Percentiles rank a stretch among this genome's conserved stretches.
Evolutionary conservation across 768 basidiomycete genomes (phyloP).

Genomic region (Xerocomellus dryophilus): DNA sequence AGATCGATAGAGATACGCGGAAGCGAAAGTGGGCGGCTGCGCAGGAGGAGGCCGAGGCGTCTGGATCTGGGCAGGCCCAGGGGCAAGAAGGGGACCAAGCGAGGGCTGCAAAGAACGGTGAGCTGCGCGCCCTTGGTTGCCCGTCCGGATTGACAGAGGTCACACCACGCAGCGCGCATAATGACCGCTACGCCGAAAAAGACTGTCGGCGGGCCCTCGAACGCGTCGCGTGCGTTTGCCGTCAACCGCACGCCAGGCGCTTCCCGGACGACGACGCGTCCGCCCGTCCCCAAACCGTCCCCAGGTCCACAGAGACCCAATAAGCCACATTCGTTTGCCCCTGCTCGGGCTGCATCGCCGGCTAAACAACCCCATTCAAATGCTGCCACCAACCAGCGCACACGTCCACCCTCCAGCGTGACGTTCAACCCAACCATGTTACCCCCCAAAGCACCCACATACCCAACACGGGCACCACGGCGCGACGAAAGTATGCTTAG

Average conservation of each 20-base stretch:
- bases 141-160: background rate
- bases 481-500: conserved; percentile 78
- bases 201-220: conserved; percentile 43
- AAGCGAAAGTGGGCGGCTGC: conserved; percentile 78
- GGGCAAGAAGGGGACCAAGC: background rate
- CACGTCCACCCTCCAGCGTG: conserved; percentile 55
- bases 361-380: conserved; percentile 38
- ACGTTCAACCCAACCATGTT: conserved; percentile 72
- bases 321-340: conserved; percentile 27
- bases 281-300: conserved; percentile 29
- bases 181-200: conserved; percentile 52
- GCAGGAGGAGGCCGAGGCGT: conserved; percentile 49
- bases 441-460: conserved; percentile 39
- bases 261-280: conserved; percentile 29
- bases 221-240: conserved; percentile 42
- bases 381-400: conserved; percentile 7
- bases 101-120: conserved; percentile 61
- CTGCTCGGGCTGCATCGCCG: conserved; percentile 50
- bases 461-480: conserved; percentile 56
- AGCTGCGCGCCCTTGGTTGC: background rate
- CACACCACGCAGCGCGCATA: conserved; percentile 38
- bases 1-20: conserved; percentile 63
- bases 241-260: conserved; percentile 42
- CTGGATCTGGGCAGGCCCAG: conserved; percentile 26
- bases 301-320: conserved; percentile 37